A percentile compares a stretch with the other conserved stretches of the same genome.
phyloP scores from a whole-genome alignment of 176 grass and related monocot species.

The Calamus simplicifolius region DNA sequence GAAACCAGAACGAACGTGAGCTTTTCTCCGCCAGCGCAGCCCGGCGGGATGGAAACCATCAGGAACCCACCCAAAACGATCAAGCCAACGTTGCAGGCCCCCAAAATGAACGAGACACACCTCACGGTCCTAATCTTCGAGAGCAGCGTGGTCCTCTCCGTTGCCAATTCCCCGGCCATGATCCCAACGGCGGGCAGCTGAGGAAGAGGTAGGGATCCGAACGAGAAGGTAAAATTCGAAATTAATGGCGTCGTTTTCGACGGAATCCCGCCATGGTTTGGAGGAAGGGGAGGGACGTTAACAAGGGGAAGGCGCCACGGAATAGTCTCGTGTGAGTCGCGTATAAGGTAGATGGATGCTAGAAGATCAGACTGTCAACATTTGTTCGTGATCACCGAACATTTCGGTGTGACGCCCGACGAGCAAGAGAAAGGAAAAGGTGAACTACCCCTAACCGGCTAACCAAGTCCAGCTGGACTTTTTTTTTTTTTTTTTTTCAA shows the following conservation, averaged over 20 bases:
- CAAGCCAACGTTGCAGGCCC: slow-evolving; percentile 2
- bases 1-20: not conserved
- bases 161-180: not conserved
- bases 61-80: slow-evolving; percentile 4
- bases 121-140: slow-evolving; percentile 3
- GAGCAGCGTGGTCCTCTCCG: not conserved
- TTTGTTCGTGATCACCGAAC: too few species aligned
- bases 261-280: not conserved
- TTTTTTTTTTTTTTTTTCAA: not conserved
- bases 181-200: not conserved
- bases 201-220: not conserved
- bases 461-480: too few species aligned
- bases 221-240: too few species aligned
- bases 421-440: too few species aligned
- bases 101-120: slow-evolving; percentile 11
- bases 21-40: slow-evolving; percentile 5
- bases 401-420: too few species aligned
- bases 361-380: too few species aligned
- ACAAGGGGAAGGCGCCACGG: not conserved
- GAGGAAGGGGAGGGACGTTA: not conserved
- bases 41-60: slow-evolving; percentile 5
- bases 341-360: too few species aligned
- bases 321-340: too few species aligned
- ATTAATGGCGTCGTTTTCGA: too few species aligned
- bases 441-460: too few species aligned